phyloP scores from a whole-genome alignment of 2,329 filamentous ascomycete genomes.

The Mycosphaerella arachidis region DNA sequence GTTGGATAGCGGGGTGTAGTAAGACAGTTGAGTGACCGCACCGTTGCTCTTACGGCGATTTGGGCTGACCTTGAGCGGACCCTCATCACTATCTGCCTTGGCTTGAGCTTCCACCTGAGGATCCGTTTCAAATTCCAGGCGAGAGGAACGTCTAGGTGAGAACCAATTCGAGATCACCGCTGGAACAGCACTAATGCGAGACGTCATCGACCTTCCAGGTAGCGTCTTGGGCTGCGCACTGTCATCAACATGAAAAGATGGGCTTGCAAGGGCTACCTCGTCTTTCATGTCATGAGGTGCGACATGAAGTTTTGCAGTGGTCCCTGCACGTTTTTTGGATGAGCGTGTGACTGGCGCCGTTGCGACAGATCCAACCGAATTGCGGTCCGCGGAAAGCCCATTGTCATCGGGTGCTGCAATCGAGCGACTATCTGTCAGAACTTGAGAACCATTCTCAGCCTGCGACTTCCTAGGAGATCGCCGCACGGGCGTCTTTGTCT shows the following conservation, averaged over 20 bases:
- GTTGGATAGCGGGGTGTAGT: constrained; percentile 43
- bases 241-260: neutral
- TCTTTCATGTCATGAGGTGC: neutral
- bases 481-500: constrained; percentile 3
- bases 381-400: neutral
- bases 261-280: neutral
- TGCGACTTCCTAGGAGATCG: constrained; percentile 14
- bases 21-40: constrained; percentile 39
- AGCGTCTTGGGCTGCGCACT: constrained; percentile 12
- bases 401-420: neutral
- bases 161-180: constrained; percentile 36
- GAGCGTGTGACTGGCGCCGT: neutral
- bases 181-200: constrained; percentile 30
- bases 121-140: neutral
- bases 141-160: constrained; percentile 27
- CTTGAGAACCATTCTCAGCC: constrained; percentile 1
- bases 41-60: constrained; percentile 24
- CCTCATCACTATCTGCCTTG: neutral
- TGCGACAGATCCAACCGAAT: neutral
- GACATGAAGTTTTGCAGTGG: neutral
- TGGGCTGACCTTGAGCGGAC: neutral
- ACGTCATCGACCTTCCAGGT: constrained; percentile 25
- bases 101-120: neutral
- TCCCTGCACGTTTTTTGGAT: neutral
- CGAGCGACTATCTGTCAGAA: neutral